phyloP scores from a whole-genome alignment of 1,284 basidiomycete genomes.

The Golubevia sp. region DNA sequence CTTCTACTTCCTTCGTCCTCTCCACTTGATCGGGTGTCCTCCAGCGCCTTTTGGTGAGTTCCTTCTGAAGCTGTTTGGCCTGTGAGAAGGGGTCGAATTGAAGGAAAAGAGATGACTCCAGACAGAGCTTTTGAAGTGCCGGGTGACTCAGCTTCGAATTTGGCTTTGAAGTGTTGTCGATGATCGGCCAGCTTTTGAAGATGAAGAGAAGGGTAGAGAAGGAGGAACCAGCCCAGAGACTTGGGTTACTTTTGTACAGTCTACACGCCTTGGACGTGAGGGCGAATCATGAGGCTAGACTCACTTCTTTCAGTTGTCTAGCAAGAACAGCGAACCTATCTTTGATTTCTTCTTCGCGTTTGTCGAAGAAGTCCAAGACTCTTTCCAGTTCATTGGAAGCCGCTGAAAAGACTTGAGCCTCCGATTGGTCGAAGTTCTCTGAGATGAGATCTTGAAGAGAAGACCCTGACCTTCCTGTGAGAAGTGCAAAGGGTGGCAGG shows the following conservation, averaged over 20 bases:
- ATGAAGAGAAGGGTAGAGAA: background rate
- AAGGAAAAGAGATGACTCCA: background rate
- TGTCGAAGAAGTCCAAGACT: conserved; percentile 45
- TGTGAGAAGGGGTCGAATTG: background rate
- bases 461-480: too few relatives aligned
- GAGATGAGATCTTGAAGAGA: too few relatives aligned
- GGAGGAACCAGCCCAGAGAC: too few relatives aligned
- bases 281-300: too few relatives aligned
- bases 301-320: conserved; percentile 32
- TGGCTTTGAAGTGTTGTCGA: conserved; percentile 20
- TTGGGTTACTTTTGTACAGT: too few relatives aligned
- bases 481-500: too few relatives aligned
- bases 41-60: background rate
- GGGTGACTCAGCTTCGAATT: background rate
- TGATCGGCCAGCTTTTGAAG: conserved; percentile 28
- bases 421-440: conserved; percentile 39
- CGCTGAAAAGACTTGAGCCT: conserved; percentile 42
- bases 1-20: conserved; percentile 44
- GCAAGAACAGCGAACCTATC: conserved; percentile 39
- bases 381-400: conserved; percentile 45
- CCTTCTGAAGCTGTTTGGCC: too few relatives aligned
- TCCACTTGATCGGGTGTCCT: background rate
- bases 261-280: too few relatives aligned
- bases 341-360: conserved; percentile 35
- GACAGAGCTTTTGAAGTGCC: background rate